Conservation (phyloP, 139 green algal species). For the Coelastrella sp. region DNA sequence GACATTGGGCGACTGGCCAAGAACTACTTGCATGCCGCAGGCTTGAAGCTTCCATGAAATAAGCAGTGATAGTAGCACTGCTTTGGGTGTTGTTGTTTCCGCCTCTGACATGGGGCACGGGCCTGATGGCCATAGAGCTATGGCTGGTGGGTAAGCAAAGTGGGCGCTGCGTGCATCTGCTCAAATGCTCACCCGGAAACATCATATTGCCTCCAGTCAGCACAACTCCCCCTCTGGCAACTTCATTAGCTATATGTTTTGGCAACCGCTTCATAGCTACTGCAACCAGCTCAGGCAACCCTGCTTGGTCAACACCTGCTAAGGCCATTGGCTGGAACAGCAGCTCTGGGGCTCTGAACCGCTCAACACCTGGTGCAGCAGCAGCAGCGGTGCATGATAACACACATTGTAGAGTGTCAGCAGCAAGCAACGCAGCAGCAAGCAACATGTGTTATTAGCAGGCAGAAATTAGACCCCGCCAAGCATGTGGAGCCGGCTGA, state of each 20-base stretch:
- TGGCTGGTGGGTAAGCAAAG: too few species aligned
- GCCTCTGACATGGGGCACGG: too few species aligned
- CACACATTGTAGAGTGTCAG: background rate
- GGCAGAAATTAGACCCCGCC: too few species aligned
- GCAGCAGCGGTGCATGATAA: background rate
- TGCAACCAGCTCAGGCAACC: conserved; percentile 24
- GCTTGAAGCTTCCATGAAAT: too few species aligned
- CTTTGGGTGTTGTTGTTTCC: too few species aligned
- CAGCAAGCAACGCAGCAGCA: background rate
- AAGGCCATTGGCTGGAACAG: conserved; percentile 28
- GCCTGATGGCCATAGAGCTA: too few species aligned
- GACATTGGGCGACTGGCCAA: too few species aligned
- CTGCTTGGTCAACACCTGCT: conserved; percentile 34
- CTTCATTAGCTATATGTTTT: background rate
- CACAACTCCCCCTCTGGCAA: conserved; percentile 1
- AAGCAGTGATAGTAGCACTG: too few species aligned
- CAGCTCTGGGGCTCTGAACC: conserved; percentile 32
- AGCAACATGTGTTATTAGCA: background rate
- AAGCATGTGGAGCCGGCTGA: too few species aligned
- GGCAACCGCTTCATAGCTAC: conserved; percentile 4
- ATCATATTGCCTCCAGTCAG: conserved; percentile 26
- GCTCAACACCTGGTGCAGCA: background rate
- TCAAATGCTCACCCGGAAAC: conserved; percentile 6
- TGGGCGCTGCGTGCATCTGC: too few species aligned
- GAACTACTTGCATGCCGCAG: too few species aligned